Evolutionary conservation across 2,329 filamentous ascomycete genomes (phyloP).

Genomic region (Metarhizium album): DNA sequence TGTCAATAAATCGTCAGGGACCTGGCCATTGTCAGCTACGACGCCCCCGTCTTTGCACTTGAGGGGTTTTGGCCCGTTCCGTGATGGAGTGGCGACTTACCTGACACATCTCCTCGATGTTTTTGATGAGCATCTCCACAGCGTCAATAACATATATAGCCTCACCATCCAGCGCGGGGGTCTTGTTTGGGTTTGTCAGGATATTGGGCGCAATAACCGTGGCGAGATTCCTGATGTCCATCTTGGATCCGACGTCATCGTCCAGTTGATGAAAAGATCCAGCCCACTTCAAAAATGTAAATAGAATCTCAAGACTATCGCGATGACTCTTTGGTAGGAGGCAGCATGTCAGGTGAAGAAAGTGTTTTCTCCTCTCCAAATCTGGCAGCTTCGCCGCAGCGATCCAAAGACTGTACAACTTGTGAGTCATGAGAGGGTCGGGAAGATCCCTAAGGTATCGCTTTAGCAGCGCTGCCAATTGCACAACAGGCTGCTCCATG

Average conservation of each 20-base stretch:
- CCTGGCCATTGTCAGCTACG: constrained; percentile 38
- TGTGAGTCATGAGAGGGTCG: constrained; percentile 89
- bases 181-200: constrained; percentile 59
- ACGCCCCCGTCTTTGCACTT: neutral
- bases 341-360: constrained; percentile 85
- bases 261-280: constrained; percentile 96
- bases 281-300: constrained; percentile 94
- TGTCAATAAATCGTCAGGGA: constrained; percentile 82
- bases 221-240: constrained; percentile 95
- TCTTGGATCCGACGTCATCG: constrained; percentile 94
- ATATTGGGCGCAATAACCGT: constrained; percentile 98
- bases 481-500: constrained; percentile 80
- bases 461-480: constrained; percentile 87
- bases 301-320: constrained; percentile 89
- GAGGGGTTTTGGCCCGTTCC: neutral
- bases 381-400: constrained; percentile 81
- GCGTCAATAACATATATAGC: constrained; percentile 91
- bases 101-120: constrained; percentile 95
- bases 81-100: constrained; percentile 41
- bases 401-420: constrained; percentile 85
- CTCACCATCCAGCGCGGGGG: constrained; percentile 64
- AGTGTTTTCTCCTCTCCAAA: constrained; percentile 67
- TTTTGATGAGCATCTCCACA: constrained; percentile 80
- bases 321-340: constrained; percentile 84
- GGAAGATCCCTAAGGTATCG: constrained; percentile 91